Base-by-base conservation (phyloP, 768 basidiomycete genomes). In the Dioszegia aurantiaca region DNA sequence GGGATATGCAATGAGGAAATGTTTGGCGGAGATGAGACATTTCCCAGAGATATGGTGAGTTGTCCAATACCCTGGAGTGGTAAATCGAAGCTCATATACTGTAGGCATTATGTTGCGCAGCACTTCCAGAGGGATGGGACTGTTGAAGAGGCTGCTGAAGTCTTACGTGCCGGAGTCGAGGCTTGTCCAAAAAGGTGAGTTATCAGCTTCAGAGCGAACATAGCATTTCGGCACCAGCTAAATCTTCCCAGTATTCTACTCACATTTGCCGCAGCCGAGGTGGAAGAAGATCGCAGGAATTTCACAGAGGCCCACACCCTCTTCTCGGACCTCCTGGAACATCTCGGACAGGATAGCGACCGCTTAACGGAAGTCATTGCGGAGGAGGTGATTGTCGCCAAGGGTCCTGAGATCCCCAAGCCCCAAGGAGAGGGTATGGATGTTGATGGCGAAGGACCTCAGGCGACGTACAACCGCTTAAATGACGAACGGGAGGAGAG, bases 21-120 rank as follows among this genome's bases (percentile, higher is more conserved):
- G 91, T 10, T 80, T 95, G 47, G 86, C 89, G 47, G 84, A 89
- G 58, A 89, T 97, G 89, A 81, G 94, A 41, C 98, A 89, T 78
- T 95, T 88, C 75, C 86, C 89, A 3, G 95, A 99, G 77, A 86
- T 97, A 56, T 97, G 94, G 95, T 90, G 19, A 31, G 28, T 36
- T 1, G 1, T 11, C 23, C 12, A n/a, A n/a, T n/a, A n/a, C n/a
- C n/a, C n/a, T n/a, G n/a, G n/a, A n/a, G n/a, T n/a, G n/a, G n/a
- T n/a, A n/a, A n/a, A n/a, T n/a, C n/a, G n/a, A n/a, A n/a, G 39
- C 58, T 56, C 51, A 57, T 23, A 12, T 23, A 6, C 33, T 33
- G 33, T 63, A 94, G 90, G 89, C 92, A 87, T 74, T 89, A 93
- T 85, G 89, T 90, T 3, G 90, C 87, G 66, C 83, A 81, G 23